Evolutionary conservation across 495 filamentous ascomycete genomes (phyloP).

Genomic region (Xylaria telfairii): DNA sequence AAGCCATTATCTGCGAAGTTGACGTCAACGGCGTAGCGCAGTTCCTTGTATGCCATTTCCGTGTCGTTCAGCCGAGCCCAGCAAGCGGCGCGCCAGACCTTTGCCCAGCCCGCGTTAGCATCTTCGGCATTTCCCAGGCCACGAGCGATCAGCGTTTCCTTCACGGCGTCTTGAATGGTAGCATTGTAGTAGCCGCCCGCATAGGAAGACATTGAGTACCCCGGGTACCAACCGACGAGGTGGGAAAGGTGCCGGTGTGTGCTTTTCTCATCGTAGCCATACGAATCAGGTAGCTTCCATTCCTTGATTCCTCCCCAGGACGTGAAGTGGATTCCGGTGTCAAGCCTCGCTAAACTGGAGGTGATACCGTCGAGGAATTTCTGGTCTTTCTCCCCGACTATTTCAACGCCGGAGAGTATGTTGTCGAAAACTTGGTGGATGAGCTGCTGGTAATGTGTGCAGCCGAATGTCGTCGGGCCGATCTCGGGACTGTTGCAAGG

Average conservation of each 20-base stretch:
- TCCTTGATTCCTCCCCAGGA: constrained; percentile 53
- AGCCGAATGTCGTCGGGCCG: constrained; percentile 59
- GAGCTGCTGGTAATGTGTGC: constrained; percentile 57
- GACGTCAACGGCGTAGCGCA: constrained; percentile 47
- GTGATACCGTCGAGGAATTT: constrained; percentile 39
- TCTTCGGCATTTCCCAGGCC: constrained; percentile 37
- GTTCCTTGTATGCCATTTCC: constrained; percentile 39
- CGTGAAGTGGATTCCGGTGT: constrained; percentile 55
- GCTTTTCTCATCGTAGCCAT: constrained; percentile 47
- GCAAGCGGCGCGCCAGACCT: constrained; percentile 60
- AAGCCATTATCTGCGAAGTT: constrained; percentile 59
- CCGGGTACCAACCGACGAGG: constrained; percentile 60
- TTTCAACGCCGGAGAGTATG: constrained; percentile 40
- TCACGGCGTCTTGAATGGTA: constrained; percentile 49
- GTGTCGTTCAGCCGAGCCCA: constrained; percentile 59
- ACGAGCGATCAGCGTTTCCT: constrained; percentile 47
- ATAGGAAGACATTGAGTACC: constrained; percentile 49
- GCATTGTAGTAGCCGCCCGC: constrained; percentile 34
- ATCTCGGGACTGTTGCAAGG: constrained; percentile 61
- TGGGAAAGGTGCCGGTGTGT: constrained; percentile 62
- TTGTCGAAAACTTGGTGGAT: constrained; percentile 47
- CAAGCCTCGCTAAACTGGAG: constrained; percentile 41
- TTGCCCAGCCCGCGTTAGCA: constrained; percentile 60
- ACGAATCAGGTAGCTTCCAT: constrained; percentile 51
- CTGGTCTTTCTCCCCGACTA: constrained; percentile 34